Evolutionary conservation across 2,329 filamentous ascomycete genomes (phyloP), one percentile per base, ranked within the genome.

Genomic region (Apiospora aurea): DNA sequence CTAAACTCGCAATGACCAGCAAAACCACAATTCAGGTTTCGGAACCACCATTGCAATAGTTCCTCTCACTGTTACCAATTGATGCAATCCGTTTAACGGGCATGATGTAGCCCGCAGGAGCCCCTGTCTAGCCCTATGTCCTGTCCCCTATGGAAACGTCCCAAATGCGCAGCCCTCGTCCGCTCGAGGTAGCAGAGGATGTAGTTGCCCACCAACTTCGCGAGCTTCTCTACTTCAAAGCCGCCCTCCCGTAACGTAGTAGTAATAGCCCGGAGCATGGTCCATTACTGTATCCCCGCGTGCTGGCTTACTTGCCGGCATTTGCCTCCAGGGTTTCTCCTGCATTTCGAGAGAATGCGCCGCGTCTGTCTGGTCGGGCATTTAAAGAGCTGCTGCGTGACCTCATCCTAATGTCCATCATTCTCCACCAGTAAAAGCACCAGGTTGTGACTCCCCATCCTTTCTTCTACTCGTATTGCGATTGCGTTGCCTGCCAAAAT

Each of bases 11-110:
- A 61, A 61, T 61, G 53, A 64, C 18, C 57, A 41, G 21, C 57
- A 41, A 41, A 64, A 64, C 57, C 57, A n/a, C 57, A 41, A 41
- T 64, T 41, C 57, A 64, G 21, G 57, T 64, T 64, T 64, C 57
- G 29, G 57, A 64, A 64, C 57, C 29, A 64, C 57, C 53, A 61
- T 38, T 29, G 18, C 53, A 61, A 61, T 61, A 21, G 29, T 61
- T 38, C 53, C 29, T 61, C 29, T 61, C 53, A 10, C 29, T 21
- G 53, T 29, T 38, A 34, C 53, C 53, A 61, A 61, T 61, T 38
- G 53, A 38, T 61, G 53, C 53, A 10, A 18, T 34, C 53, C 16
- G 10, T 34, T 10, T 38, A 18, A 64, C 18, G 18, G 57, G 38
- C 34, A 64, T 64, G 57, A 64, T 64, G 57, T 64, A 41, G 34